Base-by-base conservation (phyloP, 352 stramenopile genomes). In the Globisporangium abappressorium region DNA sequence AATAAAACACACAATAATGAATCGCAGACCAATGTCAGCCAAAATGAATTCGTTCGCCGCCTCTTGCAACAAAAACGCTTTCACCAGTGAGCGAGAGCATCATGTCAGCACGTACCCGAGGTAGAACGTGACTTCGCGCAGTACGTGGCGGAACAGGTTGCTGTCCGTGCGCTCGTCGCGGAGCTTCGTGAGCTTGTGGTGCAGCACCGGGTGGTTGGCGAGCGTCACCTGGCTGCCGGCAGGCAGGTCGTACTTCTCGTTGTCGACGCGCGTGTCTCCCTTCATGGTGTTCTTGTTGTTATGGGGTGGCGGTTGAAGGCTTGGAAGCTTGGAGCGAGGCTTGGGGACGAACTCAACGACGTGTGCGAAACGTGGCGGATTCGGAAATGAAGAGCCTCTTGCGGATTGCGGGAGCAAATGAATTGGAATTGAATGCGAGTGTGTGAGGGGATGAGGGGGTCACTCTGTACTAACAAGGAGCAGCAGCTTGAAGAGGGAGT, bases 71-170 rank as follows among this genome's bases (percentile, higher is more conserved):
- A 46, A 46, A 12, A 46, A 46, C 12, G 14, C 12, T 26, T 24
- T 43, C 55, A 18, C 33, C 36, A 61, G 6, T 36, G 28, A 61
- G 14, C 14, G 28, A 12, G 18, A 60, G 15, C 15, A 57, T 70
- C n/a, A 8, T 38, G 7, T 20, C 28, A 30, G n/a, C 7, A 89
- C 94, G 69, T 89, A 99, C 73, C 95, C 97, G 22, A 99, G 79
- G 72, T 99, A 99, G 70, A 98, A 99, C 33, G 97, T 99, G 55
- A 99, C 90, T 85, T 99, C 97, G 54, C 95, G 91, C 61, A 99
- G 80, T n/a, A 98, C 76, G 62, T 95, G 78, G 65, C 97, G 95
- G 74, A 99, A 99, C 15, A 98, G 81, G 51, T 85, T 91, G 63
- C 93, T 93, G 55, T 90, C 83, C 0, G 97, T 99, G 70, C 87